Conservation (phyloP, 208 protist genomes). For the Trichomonas vaginalis region DNA sequence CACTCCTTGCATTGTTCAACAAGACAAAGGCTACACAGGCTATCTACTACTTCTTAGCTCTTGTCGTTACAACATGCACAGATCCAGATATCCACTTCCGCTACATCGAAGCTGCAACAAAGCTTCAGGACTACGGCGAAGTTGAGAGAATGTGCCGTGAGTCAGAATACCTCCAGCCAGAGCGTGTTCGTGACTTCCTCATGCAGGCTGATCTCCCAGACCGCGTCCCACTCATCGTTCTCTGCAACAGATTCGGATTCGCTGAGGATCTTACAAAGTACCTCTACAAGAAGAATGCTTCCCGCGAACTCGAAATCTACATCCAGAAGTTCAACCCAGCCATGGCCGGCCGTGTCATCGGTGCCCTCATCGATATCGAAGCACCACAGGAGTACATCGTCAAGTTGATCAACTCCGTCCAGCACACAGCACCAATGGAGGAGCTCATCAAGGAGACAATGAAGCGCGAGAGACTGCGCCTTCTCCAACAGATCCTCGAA, state of each 20-base stretch:
- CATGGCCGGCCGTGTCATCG: slow-evolving; percentile 62
- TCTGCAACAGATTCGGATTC: slow-evolving; percentile 95
- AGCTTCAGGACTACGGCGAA: slow-evolving; percentile 84
- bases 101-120: slow-evolving; percentile 95
- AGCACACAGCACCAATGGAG: slow-evolving; percentile 54
- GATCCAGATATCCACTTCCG: slow-evolving; percentile 95
- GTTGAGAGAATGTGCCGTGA: slow-evolving; percentile 94
- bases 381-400: slow-evolving; percentile 82
- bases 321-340: slow-evolving; percentile 28
- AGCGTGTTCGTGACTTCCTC: slow-evolving; percentile 87
- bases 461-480: slow-evolving; percentile 71
- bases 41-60: slow-evolving; percentile 82
- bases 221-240: slow-evolving; percentile 95
- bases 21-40: slow-evolving; percentile 74
- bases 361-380: slow-evolving; percentile 88
- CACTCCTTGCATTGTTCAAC: slow-evolving; percentile 66
- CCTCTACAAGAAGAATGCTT: slow-evolving; percentile 58
- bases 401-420: slow-evolving; percentile 71
- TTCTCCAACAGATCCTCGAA: slow-evolving; percentile 94
- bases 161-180: slow-evolving; percentile 82
- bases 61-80: slow-evolving; percentile 74
- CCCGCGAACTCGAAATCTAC: slow-evolving; percentile 32
- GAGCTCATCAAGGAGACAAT: slow-evolving; percentile 58
- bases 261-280: slow-evolving; percentile 91
- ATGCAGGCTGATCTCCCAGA: slow-evolving; percentile 91